Evolutionary conservation across 2,329 filamentous ascomycete genomes (phyloP), one percentile per base, ranked within the genome.

Genomic region (Cytospora piceicola): DNA sequence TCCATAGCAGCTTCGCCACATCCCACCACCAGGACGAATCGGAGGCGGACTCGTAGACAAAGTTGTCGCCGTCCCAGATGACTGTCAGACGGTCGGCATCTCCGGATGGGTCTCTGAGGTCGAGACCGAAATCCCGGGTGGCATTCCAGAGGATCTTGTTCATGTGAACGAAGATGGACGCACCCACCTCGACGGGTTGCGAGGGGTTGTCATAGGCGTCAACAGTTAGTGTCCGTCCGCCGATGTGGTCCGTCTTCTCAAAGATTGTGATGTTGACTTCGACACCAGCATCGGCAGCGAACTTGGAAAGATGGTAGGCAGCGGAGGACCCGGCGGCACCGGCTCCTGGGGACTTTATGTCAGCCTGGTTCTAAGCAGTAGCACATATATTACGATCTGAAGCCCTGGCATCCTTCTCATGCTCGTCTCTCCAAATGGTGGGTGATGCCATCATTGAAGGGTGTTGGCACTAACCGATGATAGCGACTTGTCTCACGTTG

Each of bases 241-340:
- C 95, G 53, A 98, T 83, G 70, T 88, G 92, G 36, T 81, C 76
- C 20, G 87, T 88, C 71, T 89, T 90, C 73, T 99, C 95, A 75
- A 94, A 97, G 32, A 99, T 82, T 27, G 93, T 96, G 72, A 98
- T 90, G 70, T 96, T 90, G 66, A 94, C 74, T 2, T 83, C 79
- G 22, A 90, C 76, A 22, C 80, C 80, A n/a, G 83, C 81, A 65
- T 85, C 78, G 4, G 85, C 78, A 27, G 92, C 90, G 75, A 89
- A 94, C 72, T 90, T 86, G 49, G 84, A 83, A 56, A 99, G 82
- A 73, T 94, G 88, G 77, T 95, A 97, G 0, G 95, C 94, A 3
- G 93, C 82, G 2, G 94, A 96, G 5, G 95, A 88, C 34, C 95
- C 95, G 34, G 88, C 94, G 53, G 95, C 90, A 56, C 95, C 95